phyloP scores from a whole-genome alignment of 2,329 filamentous ascomycete species.

The Pleomassaria siparia region DNA sequence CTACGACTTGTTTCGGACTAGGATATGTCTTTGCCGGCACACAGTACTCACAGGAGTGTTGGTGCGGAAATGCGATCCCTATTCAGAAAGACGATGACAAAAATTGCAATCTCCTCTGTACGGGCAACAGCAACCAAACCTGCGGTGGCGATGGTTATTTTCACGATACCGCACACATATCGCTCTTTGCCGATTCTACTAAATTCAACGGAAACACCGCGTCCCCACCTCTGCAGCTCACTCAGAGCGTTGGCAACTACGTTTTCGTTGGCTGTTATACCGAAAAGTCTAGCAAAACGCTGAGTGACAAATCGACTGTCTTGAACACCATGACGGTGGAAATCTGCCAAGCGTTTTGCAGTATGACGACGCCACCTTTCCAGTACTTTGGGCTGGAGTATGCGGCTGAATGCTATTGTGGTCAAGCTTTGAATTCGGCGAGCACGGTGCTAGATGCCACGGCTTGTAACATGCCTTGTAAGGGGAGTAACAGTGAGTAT shows the following conservation, averaged over 20 bases:
- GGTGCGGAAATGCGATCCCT: conserved; percentile 56
- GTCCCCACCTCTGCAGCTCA: conserved; percentile 18
- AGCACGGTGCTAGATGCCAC: conserved; percentile 4
- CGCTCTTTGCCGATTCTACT: conserved; percentile 35
- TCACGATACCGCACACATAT: conserved; percentile 47
- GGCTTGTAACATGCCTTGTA: conserved; percentile 13
- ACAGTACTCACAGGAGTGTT: conserved; percentile 56
- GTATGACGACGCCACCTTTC: conserved; percentile 11
- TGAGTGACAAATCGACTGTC: conserved; percentile 7
- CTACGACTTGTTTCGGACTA: conserved; percentile 44
- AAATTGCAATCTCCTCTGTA: conserved; percentile 56
- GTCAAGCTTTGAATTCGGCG: conserved; percentile 4
- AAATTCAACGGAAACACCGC: conserved; percentile 23
- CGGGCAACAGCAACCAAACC: conserved; percentile 52
- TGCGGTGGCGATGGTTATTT: conserved; percentile 56
- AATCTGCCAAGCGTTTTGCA: conserved; percentile 27
- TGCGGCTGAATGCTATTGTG: conserved; percentile 20
- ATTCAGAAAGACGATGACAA: conserved; percentile 45
- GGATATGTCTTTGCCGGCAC: conserved; percentile 51
- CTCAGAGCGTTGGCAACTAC: conserved; percentile 15
- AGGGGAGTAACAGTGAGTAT: conserved; percentile 12
- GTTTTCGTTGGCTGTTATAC: conserved; percentile 15
- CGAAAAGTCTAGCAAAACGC: conserved; percentile 12
- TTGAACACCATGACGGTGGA: conserved; percentile 21
- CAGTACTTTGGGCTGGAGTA: conserved; percentile 38